Conservation (phyloP, 345 rosid species). For the Bruguiera parviflora region DNA sequence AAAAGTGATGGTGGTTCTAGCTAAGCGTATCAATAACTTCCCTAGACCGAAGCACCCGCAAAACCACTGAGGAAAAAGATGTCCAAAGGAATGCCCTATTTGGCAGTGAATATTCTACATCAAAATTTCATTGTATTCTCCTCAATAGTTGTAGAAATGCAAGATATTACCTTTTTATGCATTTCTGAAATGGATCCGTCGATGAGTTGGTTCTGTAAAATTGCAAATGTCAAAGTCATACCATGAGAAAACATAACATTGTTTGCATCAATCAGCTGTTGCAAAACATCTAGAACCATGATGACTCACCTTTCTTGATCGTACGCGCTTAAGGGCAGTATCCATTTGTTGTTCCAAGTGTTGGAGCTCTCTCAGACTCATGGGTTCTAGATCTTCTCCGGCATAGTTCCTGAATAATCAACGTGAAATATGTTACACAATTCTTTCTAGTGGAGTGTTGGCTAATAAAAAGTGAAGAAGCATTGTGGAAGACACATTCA, state of each 20-base stretch:
- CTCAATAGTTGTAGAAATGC: neutral
- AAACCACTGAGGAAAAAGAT: too few relatives aligned
- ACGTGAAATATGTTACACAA: neutral
- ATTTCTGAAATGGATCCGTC: conserved; percentile 53
- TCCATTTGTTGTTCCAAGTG: conserved; percentile 79
- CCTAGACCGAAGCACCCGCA: too few relatives aligned
- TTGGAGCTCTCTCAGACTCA: conserved; percentile 67
- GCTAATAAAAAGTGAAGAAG: too few relatives aligned
- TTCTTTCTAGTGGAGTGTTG: neutral
- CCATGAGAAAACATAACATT: neutral
- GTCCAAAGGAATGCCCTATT: too few relatives aligned
- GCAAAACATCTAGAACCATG: neutral
- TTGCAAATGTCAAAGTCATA: neutral
- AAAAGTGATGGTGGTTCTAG: too few relatives aligned
- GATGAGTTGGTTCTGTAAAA: conserved; percentile 64
- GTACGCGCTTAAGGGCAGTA: conserved; percentile 61
- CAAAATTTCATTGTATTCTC: too few relatives aligned
- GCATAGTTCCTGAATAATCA: conserved; percentile 41
- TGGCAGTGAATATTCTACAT: too few relatives aligned
- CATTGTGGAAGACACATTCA: too few relatives aligned
- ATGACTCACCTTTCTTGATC: conserved; percentile 57
- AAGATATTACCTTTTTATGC: conserved; percentile 56
- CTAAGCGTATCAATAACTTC: too few relatives aligned
- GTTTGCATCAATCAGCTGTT: neutral
- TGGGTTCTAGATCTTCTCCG: conserved; percentile 66